Conservation (phyloP, 2,329 filamentous ascomycete genomes). For the Trichoderma hamatum region DNA sequence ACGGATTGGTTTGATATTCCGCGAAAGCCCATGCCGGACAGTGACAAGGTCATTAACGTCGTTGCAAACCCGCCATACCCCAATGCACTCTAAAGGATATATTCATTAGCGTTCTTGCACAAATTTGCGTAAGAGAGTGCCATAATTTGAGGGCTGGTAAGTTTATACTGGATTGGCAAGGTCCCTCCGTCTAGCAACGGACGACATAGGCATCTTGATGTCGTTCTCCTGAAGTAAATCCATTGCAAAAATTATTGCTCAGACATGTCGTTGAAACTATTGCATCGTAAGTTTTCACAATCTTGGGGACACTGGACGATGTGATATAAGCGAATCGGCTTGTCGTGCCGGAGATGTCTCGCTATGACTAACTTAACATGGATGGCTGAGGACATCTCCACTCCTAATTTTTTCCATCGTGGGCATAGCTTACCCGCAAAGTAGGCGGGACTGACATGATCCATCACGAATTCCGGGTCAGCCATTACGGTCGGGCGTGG, state of each 20-base stretch:
- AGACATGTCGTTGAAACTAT: not conserved
- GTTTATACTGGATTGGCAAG: not conserved
- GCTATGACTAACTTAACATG: not conserved
- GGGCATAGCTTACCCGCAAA: not conserved
- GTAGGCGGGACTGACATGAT: not conserved
- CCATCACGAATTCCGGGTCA: not conserved
- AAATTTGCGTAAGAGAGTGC: not conserved
- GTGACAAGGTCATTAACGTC: not conserved
- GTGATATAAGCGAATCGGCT: not conserved
- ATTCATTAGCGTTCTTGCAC: not conserved
- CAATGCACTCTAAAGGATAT: not conserved
- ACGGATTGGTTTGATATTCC: constrained; percentile 1
- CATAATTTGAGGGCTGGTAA: not conserved
- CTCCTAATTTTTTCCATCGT: not conserved
- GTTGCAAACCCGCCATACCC: not conserved
- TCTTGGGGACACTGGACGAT: not conserved
- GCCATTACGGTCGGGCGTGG: not conserved
- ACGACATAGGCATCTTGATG: not conserved
- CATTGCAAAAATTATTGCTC: not conserved
- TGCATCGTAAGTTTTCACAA: not conserved
- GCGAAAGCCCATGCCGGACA: not conserved
- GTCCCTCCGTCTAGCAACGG: not conserved
- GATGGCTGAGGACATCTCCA: not conserved
- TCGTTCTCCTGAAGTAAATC: not conserved
- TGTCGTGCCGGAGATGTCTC: not conserved